Evolutionary conservation across 139 green algal species (phyloP).

Genomic region (Eudorina sp.): DNA sequence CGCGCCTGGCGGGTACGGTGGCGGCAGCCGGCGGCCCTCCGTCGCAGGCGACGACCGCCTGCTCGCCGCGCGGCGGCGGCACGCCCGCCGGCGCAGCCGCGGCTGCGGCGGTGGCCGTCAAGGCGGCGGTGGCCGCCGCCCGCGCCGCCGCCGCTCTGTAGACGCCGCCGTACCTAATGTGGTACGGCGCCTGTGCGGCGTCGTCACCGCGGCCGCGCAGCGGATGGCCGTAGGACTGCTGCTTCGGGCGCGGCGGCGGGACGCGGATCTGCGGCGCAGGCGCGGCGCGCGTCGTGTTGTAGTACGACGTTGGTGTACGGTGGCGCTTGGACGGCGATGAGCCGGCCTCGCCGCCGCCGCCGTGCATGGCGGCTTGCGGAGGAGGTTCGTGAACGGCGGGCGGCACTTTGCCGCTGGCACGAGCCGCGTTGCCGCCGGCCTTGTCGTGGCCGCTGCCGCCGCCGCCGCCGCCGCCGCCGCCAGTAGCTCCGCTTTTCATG

Average conservation of each 20-base stretch:
- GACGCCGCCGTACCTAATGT: conserved; percentile 2
- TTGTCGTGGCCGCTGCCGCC: not conserved
- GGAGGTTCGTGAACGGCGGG: not conserved
- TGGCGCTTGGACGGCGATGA: not conserved
- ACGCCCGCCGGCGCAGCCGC: not conserved
- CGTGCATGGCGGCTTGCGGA: not conserved
- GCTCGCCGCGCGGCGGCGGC: not conserved
- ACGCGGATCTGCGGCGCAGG: not conserved
- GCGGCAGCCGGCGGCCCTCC: no score
- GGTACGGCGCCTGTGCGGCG: not conserved
- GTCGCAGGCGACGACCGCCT: not conserved
- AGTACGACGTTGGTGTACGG: not conserved
- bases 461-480: not conserved
- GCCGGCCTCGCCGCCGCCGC: not conserved
- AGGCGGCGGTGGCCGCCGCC: not conserved
- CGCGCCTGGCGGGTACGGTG: no score
- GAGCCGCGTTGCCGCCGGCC: not conserved
- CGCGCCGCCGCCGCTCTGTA: not conserved
- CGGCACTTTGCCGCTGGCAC: not conserved
- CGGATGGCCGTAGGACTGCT: not conserved
- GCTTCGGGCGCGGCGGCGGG: not conserved
- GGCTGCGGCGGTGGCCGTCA: not conserved
- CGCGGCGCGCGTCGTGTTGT: conserved; percentile 15
- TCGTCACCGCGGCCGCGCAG: conserved; percentile 7
- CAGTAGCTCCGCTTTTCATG: not conserved